A percentile compares a stretch with the other conserved stretches of the same genome.
These are phyloP conservation scores for Brassica nigra DNA, from an alignment of 345 rosid genomes.

Conservation along the genomic window DNA sequence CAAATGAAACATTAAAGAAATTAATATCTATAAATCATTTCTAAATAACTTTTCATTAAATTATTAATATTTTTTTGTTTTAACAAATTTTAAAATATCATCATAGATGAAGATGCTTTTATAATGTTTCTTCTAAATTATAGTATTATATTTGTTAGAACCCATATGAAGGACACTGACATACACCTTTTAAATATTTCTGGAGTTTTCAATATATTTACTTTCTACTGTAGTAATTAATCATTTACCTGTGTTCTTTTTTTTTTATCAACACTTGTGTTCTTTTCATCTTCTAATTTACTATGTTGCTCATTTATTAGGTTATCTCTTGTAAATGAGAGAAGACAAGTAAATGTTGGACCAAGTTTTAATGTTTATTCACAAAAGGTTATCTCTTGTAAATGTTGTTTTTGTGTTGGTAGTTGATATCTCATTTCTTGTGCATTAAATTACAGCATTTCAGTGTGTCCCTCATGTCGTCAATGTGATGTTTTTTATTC, in stretches of 20 bases:
- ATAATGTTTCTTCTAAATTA: neutral
- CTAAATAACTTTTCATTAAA: neutral
- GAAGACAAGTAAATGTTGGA: no score
- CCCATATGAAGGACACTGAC: neutral
- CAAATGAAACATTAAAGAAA: neutral
- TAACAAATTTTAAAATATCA: neutral
- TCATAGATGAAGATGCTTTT: neutral
- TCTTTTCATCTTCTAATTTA: neutral
- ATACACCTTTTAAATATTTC: neutral
- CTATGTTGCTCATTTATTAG: neutral
- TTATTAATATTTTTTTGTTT: no score
- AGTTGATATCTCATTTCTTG: constrained; percentile 30
- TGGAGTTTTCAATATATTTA: neutral
- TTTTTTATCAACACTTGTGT: neutral
- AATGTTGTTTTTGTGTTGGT: neutral
- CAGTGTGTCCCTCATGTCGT: constrained; percentile 29
- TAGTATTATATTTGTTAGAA: neutral
- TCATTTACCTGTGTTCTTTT: no score
- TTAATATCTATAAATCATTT: neutral
- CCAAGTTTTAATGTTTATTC: no score
- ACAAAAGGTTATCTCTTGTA: neutral
- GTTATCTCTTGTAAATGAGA: neutral
- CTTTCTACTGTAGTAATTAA: neutral
- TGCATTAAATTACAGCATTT: constrained; percentile 20
- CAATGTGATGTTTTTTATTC: neutral